Conservation (phyloP, 495 filamentous ascomycete genomes). For the Lophiostoma macrostomum region DNA sequence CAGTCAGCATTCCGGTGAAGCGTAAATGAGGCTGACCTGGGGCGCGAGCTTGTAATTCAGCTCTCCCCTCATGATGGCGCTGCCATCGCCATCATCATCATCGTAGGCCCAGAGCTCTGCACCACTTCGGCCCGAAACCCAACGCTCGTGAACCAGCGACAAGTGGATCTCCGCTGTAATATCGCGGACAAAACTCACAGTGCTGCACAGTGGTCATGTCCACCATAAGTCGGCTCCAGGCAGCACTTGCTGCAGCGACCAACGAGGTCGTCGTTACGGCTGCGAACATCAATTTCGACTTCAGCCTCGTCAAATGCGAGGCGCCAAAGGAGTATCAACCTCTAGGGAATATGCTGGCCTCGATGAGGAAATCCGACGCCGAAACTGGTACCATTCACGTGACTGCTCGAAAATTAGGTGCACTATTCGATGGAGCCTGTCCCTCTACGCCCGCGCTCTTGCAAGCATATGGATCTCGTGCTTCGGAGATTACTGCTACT, state of each 20-base stretch:
- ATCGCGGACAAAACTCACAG: too few species aligned
- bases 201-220: too few species aligned
- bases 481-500: constrained; percentile 1
- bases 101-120: too few species aligned
- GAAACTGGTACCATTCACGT: constrained; percentile 7
- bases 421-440: constrained; percentile 1
- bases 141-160: too few species aligned
- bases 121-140: too few species aligned
- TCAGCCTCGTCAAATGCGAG: constrained; percentile 16
- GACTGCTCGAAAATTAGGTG: constrained; percentile 4
- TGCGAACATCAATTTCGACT: constrained; percentile 28
- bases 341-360: constrained; percentile 1
- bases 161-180: too few species aligned
- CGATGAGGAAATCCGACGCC: background rate
- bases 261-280: background rate
- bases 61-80: too few species aligned
- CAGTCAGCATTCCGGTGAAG: too few species aligned
- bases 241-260: constrained; percentile 1
- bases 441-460: constrained; percentile 8
- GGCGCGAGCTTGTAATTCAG: too few species aligned
- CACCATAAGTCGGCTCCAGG: background rate
- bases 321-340: constrained; percentile 10
- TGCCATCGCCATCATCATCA: too few species aligned
- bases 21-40: too few species aligned
- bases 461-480: constrained; percentile 6